These are phyloP conservation scores for Fusarium humuli DNA, from an alignment of 2,329 filamentous ascomycete species.

Conservation along the genomic window DNA sequence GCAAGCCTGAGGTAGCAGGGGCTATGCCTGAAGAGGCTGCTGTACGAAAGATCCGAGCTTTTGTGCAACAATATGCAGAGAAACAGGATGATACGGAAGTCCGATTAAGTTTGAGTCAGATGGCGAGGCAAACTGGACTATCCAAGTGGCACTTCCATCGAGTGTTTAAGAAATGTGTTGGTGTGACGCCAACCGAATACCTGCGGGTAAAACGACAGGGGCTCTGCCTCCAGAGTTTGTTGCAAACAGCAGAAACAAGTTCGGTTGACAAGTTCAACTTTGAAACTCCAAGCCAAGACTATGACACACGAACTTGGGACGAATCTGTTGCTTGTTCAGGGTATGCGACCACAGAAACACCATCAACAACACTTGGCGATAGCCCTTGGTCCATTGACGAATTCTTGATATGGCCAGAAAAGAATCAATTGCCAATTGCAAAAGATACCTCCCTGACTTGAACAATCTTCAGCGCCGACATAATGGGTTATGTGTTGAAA, in stretches of 20 bases:
- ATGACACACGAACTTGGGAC: slow-evolving; percentile 38
- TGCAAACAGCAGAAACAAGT: slow-evolving; percentile 6
- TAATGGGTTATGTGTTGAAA: background rate
- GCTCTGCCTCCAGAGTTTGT: background rate
- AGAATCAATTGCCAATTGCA: background rate
- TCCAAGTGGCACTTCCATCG: slow-evolving; percentile 70
- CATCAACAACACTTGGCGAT: slow-evolving; percentile 14
- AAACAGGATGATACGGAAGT: slow-evolving; percentile 21
- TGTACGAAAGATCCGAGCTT: slow-evolving; percentile 55
- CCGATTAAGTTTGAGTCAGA: slow-evolving; percentile 54
- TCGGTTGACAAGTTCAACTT: slow-evolving; percentile 30
- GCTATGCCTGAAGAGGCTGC: slow-evolving; percentile 58
- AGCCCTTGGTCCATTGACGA: slow-evolving; percentile 44
- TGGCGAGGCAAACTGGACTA: slow-evolving; percentile 63
- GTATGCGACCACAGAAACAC: slow-evolving; percentile 18
- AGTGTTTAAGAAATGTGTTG: slow-evolving; percentile 66
- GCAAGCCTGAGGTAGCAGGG: slow-evolving; percentile 57
- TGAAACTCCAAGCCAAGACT: slow-evolving; percentile 7
- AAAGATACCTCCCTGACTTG: background rate
- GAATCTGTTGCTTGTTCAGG: slow-evolving; percentile 15
- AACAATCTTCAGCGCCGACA: background rate
- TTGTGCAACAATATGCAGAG: slow-evolving; percentile 48
- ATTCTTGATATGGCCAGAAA: slow-evolving; percentile 40
- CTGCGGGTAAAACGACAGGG: slow-evolving; percentile 39
- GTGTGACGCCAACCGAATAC: slow-evolving; percentile 59